A percentile compares a stretch with the other conserved stretches of the same genome.
These are phyloP conservation scores for Aspergillus piperis DNA, from an alignment of 2,329 filamentous ascomycete species.

Conservation along the genomic window DNA sequence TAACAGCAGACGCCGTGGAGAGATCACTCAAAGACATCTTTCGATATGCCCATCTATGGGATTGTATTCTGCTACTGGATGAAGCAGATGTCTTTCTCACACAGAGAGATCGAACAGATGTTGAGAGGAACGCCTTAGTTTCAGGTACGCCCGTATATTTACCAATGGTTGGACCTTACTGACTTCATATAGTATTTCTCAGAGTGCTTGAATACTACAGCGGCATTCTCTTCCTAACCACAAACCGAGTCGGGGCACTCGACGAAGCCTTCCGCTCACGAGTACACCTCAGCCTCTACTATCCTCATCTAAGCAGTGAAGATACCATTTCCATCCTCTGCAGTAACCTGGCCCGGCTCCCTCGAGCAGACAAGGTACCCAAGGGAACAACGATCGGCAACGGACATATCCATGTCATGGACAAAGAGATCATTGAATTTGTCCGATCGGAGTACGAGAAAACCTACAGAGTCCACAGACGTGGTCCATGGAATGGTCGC, in stretches of 20 bases:
- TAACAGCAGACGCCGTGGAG: constrained; percentile 48
- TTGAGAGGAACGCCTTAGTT: constrained; percentile 25
- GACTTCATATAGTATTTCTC: constrained; percentile 3
- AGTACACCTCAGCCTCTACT: constrained; percentile 11
- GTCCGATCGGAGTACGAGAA: not conserved
- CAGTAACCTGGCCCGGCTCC: constrained; percentile 1
- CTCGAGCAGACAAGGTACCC: not conserved
- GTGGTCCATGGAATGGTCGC: not conserved
- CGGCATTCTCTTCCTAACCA: constrained; percentile 13
- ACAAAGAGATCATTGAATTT: not conserved
- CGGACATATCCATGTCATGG: not conserved
- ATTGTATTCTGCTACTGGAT: constrained; percentile 24
- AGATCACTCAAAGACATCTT: constrained; percentile 46
- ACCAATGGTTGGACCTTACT: not conserved
- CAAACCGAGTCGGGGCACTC: constrained; percentile 10
- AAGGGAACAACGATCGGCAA: not conserved
- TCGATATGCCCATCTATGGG: constrained; percentile 42
- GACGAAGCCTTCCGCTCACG: constrained; percentile 14
- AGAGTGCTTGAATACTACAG: constrained; percentile 12
- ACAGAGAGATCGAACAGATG: constrained; percentile 12
- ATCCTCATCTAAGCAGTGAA: constrained; percentile 5
- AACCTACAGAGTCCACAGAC: not conserved
- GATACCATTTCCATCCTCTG: not conserved
- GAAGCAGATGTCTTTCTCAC: constrained; percentile 24
- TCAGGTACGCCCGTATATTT: constrained; percentile 15